phyloP scores from a whole-genome alignment of 2,329 filamentous ascomycete species.

The Trichoderma lentiforme region DNA sequence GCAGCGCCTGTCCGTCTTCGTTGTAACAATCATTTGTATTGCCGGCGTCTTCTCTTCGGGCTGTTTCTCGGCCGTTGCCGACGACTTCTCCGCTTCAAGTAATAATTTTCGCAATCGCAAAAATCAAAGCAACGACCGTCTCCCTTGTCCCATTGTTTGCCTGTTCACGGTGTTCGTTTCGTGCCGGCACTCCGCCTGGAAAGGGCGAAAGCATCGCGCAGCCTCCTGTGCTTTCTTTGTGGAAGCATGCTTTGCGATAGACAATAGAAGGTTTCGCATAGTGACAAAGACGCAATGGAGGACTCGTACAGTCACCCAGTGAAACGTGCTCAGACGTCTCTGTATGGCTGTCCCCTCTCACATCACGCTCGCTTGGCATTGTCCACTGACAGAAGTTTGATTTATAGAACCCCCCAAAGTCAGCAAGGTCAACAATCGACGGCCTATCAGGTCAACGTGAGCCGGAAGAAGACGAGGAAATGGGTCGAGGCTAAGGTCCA shows the following conservation, averaged over 20 bases:
- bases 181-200: background rate
- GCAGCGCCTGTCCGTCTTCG: background rate
- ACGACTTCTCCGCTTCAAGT: constrained; percentile 11
- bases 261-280: constrained; percentile 1
- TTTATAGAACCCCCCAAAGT: constrained; percentile 31
- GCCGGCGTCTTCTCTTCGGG: background rate
- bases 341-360: background rate
- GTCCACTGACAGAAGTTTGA: background rate
- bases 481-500: constrained; percentile 88
- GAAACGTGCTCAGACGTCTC: constrained; percentile 15
- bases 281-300: constrained; percentile 18
- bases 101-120: constrained; percentile 7
- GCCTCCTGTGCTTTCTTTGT: background rate
- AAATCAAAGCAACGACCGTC: background rate
- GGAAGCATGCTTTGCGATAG: constrained; percentile 16
- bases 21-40: background rate
- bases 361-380: background rate
- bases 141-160: background rate
- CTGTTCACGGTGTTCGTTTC: background rate
- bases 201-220: background rate
- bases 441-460: constrained; percentile 78
- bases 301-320: constrained; percentile 16
- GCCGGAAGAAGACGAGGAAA: constrained; percentile 85
- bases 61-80: background rate
- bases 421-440: constrained; percentile 24